phyloP scores from a whole-genome alignment of 2,329 filamentous ascomycete species.

The Eutypa lata region DNA sequence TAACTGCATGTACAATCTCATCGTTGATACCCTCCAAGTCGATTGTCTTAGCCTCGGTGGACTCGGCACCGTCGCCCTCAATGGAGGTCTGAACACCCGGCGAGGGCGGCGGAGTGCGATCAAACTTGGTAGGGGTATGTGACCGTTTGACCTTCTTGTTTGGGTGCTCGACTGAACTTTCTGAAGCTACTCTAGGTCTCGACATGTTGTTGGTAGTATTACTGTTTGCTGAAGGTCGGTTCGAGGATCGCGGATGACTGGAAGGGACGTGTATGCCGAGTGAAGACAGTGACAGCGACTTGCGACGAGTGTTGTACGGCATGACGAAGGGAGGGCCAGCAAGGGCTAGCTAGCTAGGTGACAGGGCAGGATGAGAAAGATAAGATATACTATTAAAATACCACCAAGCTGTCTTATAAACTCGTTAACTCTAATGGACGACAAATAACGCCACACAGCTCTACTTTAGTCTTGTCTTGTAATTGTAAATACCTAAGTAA shows the following conservation, averaged over 20 bases:
- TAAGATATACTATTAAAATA: neutral
- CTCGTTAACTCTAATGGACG: neutral
- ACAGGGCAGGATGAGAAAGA: neutral
- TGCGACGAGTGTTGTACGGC: constrained; percentile 96
- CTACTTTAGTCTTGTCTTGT: neutral
- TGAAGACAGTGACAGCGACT: constrained; percentile 88
- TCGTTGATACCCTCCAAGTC: constrained; percentile 86
- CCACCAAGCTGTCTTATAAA: too few relatives aligned
- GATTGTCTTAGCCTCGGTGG: constrained; percentile 49
- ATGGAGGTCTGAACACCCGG: constrained; percentile 48
- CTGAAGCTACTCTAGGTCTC: constrained; percentile 25
- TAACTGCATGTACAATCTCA: constrained; percentile 89
- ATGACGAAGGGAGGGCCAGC: constrained; percentile 45
- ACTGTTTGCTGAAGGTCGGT: constrained; percentile 31
- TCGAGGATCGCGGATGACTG: constrained; percentile 48
- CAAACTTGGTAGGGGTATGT: constrained; percentile 55
- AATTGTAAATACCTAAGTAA: too few relatives aligned
- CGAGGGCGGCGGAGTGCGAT: constrained; percentile 79
- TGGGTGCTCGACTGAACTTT: constrained; percentile 33
- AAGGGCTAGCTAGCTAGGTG: too few relatives aligned
- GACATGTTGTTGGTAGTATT: constrained; percentile 25
- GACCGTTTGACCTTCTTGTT: constrained; percentile 76
- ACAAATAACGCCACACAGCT: neutral
- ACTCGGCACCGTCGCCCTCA: constrained; percentile 37
- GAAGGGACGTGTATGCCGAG: constrained; percentile 83